Evolutionary conservation across 352 stramenopile species (phyloP).

Genomic region (Phytophthora tubulina): DNA sequence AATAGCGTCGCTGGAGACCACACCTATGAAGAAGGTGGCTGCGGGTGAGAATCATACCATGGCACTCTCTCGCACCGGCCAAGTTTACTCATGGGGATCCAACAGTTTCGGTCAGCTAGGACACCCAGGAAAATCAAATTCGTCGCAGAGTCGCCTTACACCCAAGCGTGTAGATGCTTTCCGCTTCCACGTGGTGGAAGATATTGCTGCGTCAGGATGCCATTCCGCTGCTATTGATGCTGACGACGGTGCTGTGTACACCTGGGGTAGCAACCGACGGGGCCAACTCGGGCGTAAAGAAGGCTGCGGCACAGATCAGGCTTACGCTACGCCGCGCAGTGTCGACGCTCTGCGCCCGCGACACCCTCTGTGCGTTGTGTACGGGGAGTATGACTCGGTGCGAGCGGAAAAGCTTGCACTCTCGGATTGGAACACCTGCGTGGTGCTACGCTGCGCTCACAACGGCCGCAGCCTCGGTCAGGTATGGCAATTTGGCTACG

Average conservation of each 20-base stretch:
- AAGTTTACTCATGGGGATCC: constrained; percentile 87
- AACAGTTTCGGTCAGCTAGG: constrained; percentile 86
- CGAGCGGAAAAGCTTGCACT: constrained; percentile 62
- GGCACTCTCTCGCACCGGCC: constrained; percentile 67
- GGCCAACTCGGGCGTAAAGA: constrained; percentile 85
- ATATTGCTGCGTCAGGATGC: constrained; percentile 77
- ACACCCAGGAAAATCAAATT: constrained; percentile 65
- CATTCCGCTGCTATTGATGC: constrained; percentile 77
- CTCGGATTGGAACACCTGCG: constrained; percentile 79
- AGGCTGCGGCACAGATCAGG: constrained; percentile 73
- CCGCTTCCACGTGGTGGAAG: constrained; percentile 54
- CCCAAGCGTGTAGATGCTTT: constrained; percentile 84
- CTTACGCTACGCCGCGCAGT: constrained; percentile 57
- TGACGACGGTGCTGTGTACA: constrained; percentile 62
- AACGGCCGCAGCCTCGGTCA: constrained; percentile 70
- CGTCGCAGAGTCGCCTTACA: constrained; percentile 62
- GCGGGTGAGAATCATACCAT: constrained; percentile 87
- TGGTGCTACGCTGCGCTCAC: constrained; percentile 66
- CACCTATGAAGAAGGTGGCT: constrained; percentile 71
- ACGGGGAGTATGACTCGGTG: constrained; percentile 63
- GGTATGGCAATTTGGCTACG: constrained; percentile 86
- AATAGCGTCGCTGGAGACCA: constrained; percentile 55
- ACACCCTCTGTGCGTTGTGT: constrained; percentile 68
- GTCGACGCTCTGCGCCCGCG: constrained; percentile 68
- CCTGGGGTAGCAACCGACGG: constrained; percentile 85